Base-by-base conservation (phyloP, 306 rosid genomes). In the Begonia loranthoides region DNA sequence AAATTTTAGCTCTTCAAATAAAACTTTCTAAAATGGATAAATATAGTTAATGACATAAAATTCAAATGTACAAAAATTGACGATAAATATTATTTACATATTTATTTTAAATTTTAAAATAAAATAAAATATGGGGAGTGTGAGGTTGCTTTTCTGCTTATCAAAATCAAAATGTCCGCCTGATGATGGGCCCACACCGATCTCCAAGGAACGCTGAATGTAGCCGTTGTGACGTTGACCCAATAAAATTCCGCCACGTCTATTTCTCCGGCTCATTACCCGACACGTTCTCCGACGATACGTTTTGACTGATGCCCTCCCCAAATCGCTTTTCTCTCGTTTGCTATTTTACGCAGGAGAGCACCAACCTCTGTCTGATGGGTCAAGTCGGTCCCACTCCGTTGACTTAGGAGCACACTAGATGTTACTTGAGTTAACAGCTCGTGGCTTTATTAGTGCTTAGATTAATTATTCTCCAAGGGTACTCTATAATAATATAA, bases 251-350 rank as follows among this genome's bases (percentile, higher is more conserved):
- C 0, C 12, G 39, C 59, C 70, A 78, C 76, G 69, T 62, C 33
- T 17, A 41, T 36, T 33, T 16, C 6, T 12, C n/a, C 3, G 1
- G 4, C 41, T 9, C 0, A 70, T 52, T 43, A 54, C 47, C 43
- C 41, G 63, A 75, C 85, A 64, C 80, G 70, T 41, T 57, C 19
- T 61, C 70, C 83, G 50, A 70, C 46, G 55, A 43, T 5, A 49
- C n/a, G 53, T 41, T 46, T 74, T 77, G 72, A 79, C 79, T 67
- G 50, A 5, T 39, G 43, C 8, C 66, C 14, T 17, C 24, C 36
- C n/a, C n/a, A n/a, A 17, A 4, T 41, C 28, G 40, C n/a, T n/a
- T n/a, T n/a, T 39, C 43, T 10, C 46, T 2, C 2, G n/a, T 8
- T 38, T 12, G 63, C 76, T 81, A 74, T 13, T 67, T 24, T 59